These are phyloP conservation scores for Alternaria novae-zelandiae DNA, from an alignment of 2,329 filamentous ascomycete genomes.

Conservation along the genomic window DNA sequence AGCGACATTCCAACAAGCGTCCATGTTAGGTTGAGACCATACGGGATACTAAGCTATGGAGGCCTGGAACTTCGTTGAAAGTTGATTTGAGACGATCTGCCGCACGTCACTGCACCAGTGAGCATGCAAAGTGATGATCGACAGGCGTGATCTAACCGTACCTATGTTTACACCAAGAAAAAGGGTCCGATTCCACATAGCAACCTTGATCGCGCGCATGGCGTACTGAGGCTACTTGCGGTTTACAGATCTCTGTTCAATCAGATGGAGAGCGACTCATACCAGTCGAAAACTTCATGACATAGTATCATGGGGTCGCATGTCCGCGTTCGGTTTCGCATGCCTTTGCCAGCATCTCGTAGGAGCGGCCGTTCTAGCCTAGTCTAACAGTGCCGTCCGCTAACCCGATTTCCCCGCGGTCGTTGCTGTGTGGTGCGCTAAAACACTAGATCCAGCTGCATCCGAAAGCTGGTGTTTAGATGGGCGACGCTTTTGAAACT, in stretches of 20 bases:
- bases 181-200: slow-evolving; percentile 12
- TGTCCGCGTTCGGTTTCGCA: slow-evolving; percentile 25
- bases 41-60: slow-evolving; percentile 21
- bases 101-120: slow-evolving; percentile 21
- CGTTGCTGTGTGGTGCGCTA: slow-evolving; percentile 41
- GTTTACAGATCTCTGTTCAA: not conserved
- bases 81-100: slow-evolving; percentile 19
- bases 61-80: slow-evolving; percentile 35
- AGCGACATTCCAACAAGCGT: slow-evolving; percentile 27
- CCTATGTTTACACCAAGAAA: slow-evolving; percentile 13
- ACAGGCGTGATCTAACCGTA: slow-evolving; percentile 16
- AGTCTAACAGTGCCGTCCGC: slow-evolving; percentile 34
- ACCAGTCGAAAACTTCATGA: slow-evolving; percentile 5
- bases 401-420: slow-evolving; percentile 45
- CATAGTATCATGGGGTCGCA: slow-evolving; percentile 14
- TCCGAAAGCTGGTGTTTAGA: slow-evolving; percentile 38
- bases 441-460: slow-evolving; percentile 39
- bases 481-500: slow-evolving; percentile 42
- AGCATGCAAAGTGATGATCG: slow-evolving; percentile 20
- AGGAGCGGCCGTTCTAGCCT: slow-evolving; percentile 37
- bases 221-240: slow-evolving; percentile 10
- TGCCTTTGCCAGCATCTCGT: slow-evolving; percentile 32
- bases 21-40: slow-evolving; percentile 21
- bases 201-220: slow-evolving; percentile 7
- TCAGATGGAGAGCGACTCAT: slow-evolving; percentile 1